A percentile compares a stretch with the other conserved stretches of the same genome.
Evolutionary conservation across 1,139 yeast species (phyloP).

Genomic region (Blastobotrys apis): DNA sequence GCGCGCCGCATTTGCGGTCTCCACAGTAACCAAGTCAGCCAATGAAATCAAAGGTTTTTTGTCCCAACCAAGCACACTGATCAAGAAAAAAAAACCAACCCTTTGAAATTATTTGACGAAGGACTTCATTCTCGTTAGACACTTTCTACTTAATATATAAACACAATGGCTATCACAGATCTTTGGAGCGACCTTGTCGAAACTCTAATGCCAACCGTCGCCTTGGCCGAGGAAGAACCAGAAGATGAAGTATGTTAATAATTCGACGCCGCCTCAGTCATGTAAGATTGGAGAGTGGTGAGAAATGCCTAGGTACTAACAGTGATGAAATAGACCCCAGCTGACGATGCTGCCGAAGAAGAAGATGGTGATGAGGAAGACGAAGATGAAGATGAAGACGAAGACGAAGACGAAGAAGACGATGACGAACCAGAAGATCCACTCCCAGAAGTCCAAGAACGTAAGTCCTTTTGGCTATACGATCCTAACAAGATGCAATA

Average conservation of each 20-base stretch:
- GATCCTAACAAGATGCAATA: background rate
- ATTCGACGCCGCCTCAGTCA: too few species aligned
- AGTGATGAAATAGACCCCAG: constrained; percentile 13
- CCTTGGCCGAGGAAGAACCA: constrained; percentile 75
- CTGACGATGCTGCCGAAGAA: constrained; percentile 37
- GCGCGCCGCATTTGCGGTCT: constrained; percentile 1
- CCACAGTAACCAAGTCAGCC: constrained; percentile 3
- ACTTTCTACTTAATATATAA: background rate
- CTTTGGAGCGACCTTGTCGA: constrained; percentile 65
- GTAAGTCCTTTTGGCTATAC: constrained; percentile 15
- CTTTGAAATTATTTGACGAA: constrained; percentile 1
- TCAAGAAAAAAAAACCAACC: constrained; percentile 2
- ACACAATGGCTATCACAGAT: constrained; percentile 52
- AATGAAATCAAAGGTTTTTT: constrained; percentile 3
- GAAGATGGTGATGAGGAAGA: constrained; percentile 40
- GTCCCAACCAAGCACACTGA: background rate
- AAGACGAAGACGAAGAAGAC: constrained; percentile 48
- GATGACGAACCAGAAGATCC: constrained; percentile 45
- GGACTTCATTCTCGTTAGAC: background rate
- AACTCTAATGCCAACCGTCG: constrained; percentile 71
- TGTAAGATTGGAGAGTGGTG: too few species aligned
- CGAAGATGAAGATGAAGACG: constrained; percentile 42
- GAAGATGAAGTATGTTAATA: constrained; percentile 17
- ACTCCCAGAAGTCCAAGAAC: constrained; percentile 32
- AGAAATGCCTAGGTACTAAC: too few species aligned